Evolutionary conservation across 495 filamentous ascomycete species (phyloP).

Genomic region (Xylaria longipes): DNA sequence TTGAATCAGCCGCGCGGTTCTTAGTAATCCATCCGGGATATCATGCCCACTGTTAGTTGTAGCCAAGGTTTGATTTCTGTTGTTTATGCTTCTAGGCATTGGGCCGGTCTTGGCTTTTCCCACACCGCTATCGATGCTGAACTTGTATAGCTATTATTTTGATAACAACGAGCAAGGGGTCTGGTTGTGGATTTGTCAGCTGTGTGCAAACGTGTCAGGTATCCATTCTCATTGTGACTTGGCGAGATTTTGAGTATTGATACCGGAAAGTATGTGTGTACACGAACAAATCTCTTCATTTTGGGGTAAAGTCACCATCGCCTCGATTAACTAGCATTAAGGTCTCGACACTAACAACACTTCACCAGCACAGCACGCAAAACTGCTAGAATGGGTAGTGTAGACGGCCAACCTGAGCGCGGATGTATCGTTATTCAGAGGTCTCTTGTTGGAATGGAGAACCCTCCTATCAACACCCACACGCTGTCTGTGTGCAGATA

Average conservation of each 20-base stretch:
- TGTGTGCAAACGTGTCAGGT: background rate
- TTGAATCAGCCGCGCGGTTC: background rate
- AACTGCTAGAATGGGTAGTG: background rate
- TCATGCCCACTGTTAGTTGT: background rate
- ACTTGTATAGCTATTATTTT: no score
- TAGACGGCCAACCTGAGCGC: background rate
- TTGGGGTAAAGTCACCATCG: background rate
- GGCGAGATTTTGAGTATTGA: background rate
- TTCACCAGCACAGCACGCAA: background rate
- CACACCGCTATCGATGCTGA: conserved; percentile 9
- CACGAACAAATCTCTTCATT: background rate
- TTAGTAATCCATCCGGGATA: background rate
- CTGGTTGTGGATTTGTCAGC: conserved; percentile 2
- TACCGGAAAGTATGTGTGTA: background rate
- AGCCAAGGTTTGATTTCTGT: background rate
- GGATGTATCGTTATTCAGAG: background rate
- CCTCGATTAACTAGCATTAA: background rate
- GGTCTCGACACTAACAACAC: background rate
- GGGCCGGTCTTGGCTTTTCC: background rate
- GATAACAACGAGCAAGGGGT: background rate
- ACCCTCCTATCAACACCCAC: background rate
- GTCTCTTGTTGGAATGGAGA: background rate
- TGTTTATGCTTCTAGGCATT: background rate
- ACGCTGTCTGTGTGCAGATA: background rate
- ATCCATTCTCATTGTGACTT: background rate